A percentile compares a stretch with the other conserved stretches of the same genome.
phyloP scores from a whole-genome alignment of 2,329 filamentous ascomycete genomes.

The Byssochlamys sp. region DNA sequence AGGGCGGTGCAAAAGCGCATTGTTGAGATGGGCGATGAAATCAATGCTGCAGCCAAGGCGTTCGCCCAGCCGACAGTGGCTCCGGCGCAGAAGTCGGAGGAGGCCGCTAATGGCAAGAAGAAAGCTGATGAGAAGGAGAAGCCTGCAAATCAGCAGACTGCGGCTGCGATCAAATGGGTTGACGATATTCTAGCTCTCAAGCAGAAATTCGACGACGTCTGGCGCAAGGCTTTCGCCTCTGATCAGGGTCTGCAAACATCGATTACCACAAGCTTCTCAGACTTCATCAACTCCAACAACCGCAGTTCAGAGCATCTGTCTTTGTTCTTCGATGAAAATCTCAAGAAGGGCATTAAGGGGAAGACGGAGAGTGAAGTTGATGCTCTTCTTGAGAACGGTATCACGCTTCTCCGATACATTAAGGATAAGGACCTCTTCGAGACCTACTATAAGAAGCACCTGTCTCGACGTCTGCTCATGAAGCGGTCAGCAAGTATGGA shows the following conservation, averaged over 20 bases:
- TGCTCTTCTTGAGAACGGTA: slow-evolving; percentile 74
- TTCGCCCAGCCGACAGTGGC: slow-evolving; percentile 50
- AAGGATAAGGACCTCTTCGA: slow-evolving; percentile 91
- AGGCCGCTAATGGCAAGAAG: slow-evolving; percentile 42
- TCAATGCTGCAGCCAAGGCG: slow-evolving; percentile 56
- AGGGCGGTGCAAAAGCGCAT: slow-evolving; percentile 64
- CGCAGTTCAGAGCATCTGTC: slow-evolving; percentile 87
- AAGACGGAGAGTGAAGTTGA: slow-evolving; percentile 87
- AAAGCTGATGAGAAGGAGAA: slow-evolving; percentile 42
- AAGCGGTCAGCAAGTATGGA: slow-evolving; percentile 84
- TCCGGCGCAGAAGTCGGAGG: slow-evolving; percentile 24
- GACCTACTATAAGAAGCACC: slow-evolving; percentile 94
- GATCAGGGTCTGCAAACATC: slow-evolving; percentile 73
- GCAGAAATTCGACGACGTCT: slow-evolving; percentile 77
- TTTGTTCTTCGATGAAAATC: slow-evolving; percentile 89
- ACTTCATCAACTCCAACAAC: slow-evolving; percentile 85
- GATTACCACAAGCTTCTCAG: slow-evolving; percentile 74
- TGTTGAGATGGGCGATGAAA: slow-evolving; percentile 67
- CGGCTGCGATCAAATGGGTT: slow-evolving; percentile 86
- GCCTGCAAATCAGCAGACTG: slow-evolving; percentile 66
- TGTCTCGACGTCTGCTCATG: slow-evolving; percentile 76
- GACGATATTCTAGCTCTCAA: slow-evolving; percentile 80
- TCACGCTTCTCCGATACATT: slow-evolving; percentile 76
- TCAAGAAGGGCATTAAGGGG: slow-evolving; percentile 86
- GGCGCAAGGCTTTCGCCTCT: slow-evolving; percentile 59